Percentiles rank a stretch among this genome's conserved stretches.
These are phyloP conservation scores for Trichophyton verrucosum DNA, from an alignment of 2,329 filamentous ascomycete species.

Conservation along the genomic window DNA sequence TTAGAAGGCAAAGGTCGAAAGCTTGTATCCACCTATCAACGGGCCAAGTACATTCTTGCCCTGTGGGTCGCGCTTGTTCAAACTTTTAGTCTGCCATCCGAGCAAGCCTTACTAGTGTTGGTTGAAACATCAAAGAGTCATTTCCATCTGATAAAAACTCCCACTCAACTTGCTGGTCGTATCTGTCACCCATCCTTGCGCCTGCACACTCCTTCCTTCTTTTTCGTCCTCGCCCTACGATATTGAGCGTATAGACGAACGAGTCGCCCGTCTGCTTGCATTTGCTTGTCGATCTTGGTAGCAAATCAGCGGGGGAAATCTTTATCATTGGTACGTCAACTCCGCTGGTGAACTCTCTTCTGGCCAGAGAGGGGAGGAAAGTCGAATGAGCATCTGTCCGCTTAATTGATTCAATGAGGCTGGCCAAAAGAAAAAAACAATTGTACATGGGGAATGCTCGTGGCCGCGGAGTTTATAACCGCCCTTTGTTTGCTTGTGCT, in stretches of 20 bases:
- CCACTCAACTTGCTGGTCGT: background rate
- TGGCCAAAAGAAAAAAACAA: background rate
- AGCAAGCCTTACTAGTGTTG: background rate
- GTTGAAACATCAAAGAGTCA: constrained; percentile 4
- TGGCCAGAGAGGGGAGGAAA: background rate
- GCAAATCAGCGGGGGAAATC: background rate
- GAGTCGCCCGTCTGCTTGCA: background rate
- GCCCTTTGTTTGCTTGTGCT: background rate
- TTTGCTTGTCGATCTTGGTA: background rate
- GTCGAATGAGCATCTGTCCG: background rate
- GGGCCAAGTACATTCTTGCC: background rate
- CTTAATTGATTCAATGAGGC: background rate
- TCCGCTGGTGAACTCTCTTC: background rate
- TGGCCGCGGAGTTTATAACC: background rate
- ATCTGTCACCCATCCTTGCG: background rate
- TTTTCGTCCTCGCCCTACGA: background rate
- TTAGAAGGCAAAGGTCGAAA: background rate
- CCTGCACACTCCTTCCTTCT: background rate
- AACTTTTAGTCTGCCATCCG: background rate
- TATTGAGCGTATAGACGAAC: background rate
- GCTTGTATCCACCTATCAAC: constrained; percentile 4
- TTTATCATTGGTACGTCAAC: background rate
- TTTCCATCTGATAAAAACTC: background rate
- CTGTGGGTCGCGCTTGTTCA: constrained; percentile 3
- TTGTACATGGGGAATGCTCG: background rate